Conservation (phyloP, 805 yeast species). For the Yarrowia phangngaensis region DNA sequence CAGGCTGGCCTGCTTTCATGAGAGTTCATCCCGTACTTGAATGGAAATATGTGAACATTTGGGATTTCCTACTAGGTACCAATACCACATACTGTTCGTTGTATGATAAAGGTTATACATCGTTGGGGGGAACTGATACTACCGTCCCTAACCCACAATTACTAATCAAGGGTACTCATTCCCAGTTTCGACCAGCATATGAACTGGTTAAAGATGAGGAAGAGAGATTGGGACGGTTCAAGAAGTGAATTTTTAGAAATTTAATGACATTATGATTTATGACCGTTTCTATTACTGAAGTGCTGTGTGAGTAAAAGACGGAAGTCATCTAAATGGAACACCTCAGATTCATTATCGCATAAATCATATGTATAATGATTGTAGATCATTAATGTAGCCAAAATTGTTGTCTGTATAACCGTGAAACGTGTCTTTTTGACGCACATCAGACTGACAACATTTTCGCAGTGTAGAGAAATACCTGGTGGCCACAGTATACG, state of each 20-base stretch:
- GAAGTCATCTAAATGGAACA: slow-evolving; percentile 6
- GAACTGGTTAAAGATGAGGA: slow-evolving; percentile 49
- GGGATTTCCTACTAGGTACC: slow-evolving; percentile 65
- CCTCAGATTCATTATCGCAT: background rate
- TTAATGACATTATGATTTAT: slow-evolving; percentile 7
- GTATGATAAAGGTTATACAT: slow-evolving; percentile 83
- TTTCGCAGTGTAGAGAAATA: too few relatives aligned
- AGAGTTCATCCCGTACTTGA: slow-evolving; percentile 84
- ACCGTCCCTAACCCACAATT: slow-evolving; percentile 72
- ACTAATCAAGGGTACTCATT: slow-evolving; percentile 31
- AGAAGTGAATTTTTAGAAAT: slow-evolving; percentile 1
- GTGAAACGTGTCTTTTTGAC: background rate
- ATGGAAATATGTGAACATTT: slow-evolving; percentile 79
- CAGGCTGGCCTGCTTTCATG: slow-evolving; percentile 84
- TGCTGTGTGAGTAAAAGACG: slow-evolving; percentile 3
- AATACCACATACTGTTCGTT: slow-evolving; percentile 66
- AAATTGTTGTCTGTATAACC: background rate
- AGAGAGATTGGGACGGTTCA: slow-evolving; percentile 49
- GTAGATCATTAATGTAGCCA: slow-evolving; percentile 1
- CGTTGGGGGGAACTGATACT: slow-evolving; percentile 72
- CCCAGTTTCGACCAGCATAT: slow-evolving; percentile 44
- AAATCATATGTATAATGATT: slow-evolving; percentile 2
- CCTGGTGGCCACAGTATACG: too few relatives aligned
- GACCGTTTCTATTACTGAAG: background rate
- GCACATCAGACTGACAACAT: too few relatives aligned